Percentiles rank a stretch among this genome's conserved stretches.
These are phyloP conservation scores for Ricinus communis DNA, from an alignment of 345 rosid species.

Conservation along the genomic window DNA sequence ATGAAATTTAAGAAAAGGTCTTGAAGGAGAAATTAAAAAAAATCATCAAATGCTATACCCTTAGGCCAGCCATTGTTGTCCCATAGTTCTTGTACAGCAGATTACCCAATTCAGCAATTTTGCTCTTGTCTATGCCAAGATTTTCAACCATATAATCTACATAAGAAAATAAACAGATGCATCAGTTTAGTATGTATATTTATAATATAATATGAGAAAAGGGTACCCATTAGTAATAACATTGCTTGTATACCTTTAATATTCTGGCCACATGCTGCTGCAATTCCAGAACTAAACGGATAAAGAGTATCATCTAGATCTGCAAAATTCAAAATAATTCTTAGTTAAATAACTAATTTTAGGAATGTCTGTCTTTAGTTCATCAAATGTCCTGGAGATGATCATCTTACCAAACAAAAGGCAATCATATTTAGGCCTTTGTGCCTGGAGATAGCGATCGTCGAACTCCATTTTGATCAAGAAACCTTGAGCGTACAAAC, in stretches of 20 bases:
- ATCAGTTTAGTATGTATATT: slow-evolving; percentile 5
- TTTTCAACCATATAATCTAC: slow-evolving; percentile 84
- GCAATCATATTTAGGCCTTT: slow-evolving; percentile 29
- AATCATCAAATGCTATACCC: slow-evolving; percentile 45
- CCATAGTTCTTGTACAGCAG: slow-evolving; percentile 87
- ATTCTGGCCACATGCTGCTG: slow-evolving; percentile 32
- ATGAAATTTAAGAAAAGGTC: not conserved
- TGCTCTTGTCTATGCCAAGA: slow-evolving; percentile 67
- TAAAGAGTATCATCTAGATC: slow-evolving; percentile 40
- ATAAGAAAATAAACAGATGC: slow-evolving; percentile 26
- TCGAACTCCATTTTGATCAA: slow-evolving; percentile 32
- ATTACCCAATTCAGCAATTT: slow-evolving; percentile 62
- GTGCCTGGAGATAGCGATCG: slow-evolving; percentile 19
- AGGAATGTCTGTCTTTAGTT: not conserved
- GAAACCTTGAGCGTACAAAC: slow-evolving; percentile 30
- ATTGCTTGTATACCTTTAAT: slow-evolving; percentile 21
- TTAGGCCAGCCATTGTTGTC: slow-evolving; percentile 98
- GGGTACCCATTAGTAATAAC: not conserved
- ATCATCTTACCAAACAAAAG: slow-evolving; percentile 32
- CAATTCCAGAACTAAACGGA: slow-evolving; percentile 30
- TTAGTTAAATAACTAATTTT: not conserved
- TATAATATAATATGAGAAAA: too few relatives aligned
- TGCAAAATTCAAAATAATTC: slow-evolving; percentile 8
- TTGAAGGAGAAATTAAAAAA: not conserved
- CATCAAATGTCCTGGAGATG: not conserved